Evolutionary conservation across 768 basidiomycete species (phyloP).

Genomic region (Leccinum imitatum): DNA sequence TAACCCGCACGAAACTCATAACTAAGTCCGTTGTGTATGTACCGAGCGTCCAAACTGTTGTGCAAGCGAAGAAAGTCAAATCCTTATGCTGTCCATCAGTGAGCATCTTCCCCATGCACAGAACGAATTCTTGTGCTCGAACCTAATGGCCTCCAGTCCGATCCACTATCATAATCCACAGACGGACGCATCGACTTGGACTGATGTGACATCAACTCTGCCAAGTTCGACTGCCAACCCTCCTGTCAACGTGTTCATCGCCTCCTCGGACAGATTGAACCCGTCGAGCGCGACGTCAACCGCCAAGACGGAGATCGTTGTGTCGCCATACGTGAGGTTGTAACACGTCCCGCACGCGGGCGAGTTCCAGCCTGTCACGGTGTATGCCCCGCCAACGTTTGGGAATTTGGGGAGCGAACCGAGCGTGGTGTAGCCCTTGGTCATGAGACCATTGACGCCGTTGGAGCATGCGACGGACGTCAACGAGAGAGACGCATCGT

Average conservation of each 20-base stretch:
- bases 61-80: background rate
- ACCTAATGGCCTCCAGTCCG: background rate
- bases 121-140: background rate
- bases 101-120: background rate
- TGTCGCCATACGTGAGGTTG: conserved; percentile 26
- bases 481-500: conserved; percentile 21
- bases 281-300: conserved; percentile 31
- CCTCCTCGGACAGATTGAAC: conserved; percentile 49
- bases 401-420: conserved; percentile 34
- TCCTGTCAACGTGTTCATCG: conserved; percentile 56
- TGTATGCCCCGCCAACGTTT: conserved; percentile 34
- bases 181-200: conserved; percentile 42
- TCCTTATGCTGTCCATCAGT: background rate
- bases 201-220: conserved; percentile 43
- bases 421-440: conserved; percentile 33
- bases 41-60: background rate
- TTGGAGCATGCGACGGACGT: conserved; percentile 32
- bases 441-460: conserved; percentile 32
- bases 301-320: conserved; percentile 25
- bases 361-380: conserved; percentile 32
- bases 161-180: conserved; percentile 41
- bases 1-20: background rate
- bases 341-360: conserved; percentile 25
- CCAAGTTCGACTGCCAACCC: conserved; percentile 48
- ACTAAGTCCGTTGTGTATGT: background rate